These are phyloP conservation scores for Xerocomellus chrysenteron DNA, from an alignment of 768 basidiomycete species.

Conservation along the genomic window DNA sequence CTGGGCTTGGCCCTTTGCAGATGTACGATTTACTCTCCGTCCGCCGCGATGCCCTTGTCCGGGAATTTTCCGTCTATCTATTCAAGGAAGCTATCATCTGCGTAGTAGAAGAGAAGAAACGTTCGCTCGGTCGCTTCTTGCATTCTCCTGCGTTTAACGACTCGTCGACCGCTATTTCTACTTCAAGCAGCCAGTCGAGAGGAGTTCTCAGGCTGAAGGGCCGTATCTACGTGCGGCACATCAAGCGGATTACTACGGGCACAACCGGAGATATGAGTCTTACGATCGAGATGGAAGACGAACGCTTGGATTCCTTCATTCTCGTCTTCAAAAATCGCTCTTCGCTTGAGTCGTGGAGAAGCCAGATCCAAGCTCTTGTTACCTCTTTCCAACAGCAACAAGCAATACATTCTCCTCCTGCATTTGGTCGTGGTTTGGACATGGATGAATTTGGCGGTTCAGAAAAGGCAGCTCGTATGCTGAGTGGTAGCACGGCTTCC, in stretches of 20 bases:
- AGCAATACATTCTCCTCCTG: constrained; percentile 33
- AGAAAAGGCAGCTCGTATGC: constrained; percentile 73
- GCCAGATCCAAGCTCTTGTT: constrained; percentile 78
- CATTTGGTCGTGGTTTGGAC: constrained; percentile 43
- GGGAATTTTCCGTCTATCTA: constrained; percentile 95
- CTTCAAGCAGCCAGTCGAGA: constrained; percentile 36
- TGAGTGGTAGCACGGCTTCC: constrained; percentile 68
- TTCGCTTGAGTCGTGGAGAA: constrained; percentile 88
- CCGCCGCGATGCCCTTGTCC: constrained; percentile 82
- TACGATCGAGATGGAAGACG: constrained; percentile 98
- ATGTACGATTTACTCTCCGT: constrained; percentile 93
- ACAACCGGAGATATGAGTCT: constrained; percentile 85
- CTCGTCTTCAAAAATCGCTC: constrained; percentile 89
- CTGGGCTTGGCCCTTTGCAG: constrained; percentile 82
- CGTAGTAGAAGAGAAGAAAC: constrained; percentile 94
- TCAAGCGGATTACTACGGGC: constrained; percentile 83
- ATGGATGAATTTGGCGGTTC: constrained; percentile 80
- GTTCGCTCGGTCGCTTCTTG: constrained; percentile 71
- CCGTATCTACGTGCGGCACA: constrained; percentile 92
- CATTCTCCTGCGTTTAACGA: constrained; percentile 62
- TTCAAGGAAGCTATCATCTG: constrained; percentile 98
- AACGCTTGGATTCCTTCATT: constrained; percentile 90
- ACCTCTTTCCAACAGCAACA: constrained; percentile 63
- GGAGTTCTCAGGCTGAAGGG: constrained; percentile 91
- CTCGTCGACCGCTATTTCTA: constrained; percentile 41